A percentile compares a stretch with the other conserved stretches of the same genome.
Conservation (phyloP, 129 eudicot genomes). For the Dittrichia graveolens region DNA sequence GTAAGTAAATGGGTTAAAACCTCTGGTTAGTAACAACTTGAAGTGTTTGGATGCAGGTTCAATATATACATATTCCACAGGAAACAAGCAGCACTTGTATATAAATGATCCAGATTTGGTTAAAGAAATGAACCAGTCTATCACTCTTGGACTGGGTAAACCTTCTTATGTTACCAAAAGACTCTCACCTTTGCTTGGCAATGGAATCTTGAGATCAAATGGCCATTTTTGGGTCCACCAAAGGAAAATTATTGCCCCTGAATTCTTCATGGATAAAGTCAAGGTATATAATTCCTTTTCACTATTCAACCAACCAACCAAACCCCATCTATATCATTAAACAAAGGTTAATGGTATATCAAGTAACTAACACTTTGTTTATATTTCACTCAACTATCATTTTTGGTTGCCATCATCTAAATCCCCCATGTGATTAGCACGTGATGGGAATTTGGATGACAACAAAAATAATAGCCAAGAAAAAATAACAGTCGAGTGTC, state of each 20-base stretch:
- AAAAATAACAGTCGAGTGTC: not conserved
- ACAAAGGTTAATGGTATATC: not conserved
- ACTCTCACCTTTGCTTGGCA: slow-evolving; percentile 87
- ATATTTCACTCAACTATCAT: not conserved
- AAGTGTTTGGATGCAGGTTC: slow-evolving; percentile 55
- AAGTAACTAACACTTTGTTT: not conserved
- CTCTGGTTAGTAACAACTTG: not conserved
- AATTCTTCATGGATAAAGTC: slow-evolving; percentile 93
- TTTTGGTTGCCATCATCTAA: not conserved
- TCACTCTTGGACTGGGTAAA: slow-evolving; percentile 70
- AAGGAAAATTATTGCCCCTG: slow-evolving; percentile 86
- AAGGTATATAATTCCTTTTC: slow-evolving; percentile 56
- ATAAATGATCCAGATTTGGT: slow-evolving; percentile 77
- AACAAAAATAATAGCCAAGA: not conserved
- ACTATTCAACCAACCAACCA: slow-evolving; percentile 26
- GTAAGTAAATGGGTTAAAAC: not conserved
- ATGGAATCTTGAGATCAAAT: slow-evolving; percentile 89
- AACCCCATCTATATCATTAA: slow-evolving; percentile 8
- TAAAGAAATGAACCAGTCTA: slow-evolving; percentile 82
- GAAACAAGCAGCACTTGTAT: slow-evolving; percentile 86
- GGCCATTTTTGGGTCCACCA: slow-evolving; percentile 84
- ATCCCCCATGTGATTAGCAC: not conserved
- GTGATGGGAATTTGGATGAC: not conserved
- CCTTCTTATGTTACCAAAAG: slow-evolving; percentile 81
- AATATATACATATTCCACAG: slow-evolving; percentile 72